These are phyloP conservation scores for Pseudozyma hubeiensis DNA, from an alignment of 1,284 basidiomycete genomes.

Conservation along the genomic window DNA sequence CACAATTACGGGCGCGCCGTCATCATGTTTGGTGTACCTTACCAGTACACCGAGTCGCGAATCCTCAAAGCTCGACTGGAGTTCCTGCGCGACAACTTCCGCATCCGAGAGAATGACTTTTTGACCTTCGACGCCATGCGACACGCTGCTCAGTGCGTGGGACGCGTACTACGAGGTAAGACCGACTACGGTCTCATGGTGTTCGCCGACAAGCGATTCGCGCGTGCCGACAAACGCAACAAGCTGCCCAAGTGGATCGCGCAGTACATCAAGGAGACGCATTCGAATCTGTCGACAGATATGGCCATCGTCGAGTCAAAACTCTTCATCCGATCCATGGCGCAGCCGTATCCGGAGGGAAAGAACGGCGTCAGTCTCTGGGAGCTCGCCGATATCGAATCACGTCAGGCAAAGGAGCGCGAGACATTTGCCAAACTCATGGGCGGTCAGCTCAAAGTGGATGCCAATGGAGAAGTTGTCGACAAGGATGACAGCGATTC, in stretches of 20 bases:
- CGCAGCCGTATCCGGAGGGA: slow-evolving; percentile 91
- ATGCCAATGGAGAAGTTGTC: slow-evolving; percentile 46
- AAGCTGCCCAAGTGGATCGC: slow-evolving; percentile 99
- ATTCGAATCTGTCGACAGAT: slow-evolving; percentile 96
- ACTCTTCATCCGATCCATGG: slow-evolving; percentile 96
- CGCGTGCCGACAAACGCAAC: slow-evolving; percentile 92
- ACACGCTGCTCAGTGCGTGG: slow-evolving; percentile 98
- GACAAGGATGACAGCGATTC: slow-evolving; percentile 40
- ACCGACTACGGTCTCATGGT: slow-evolving; percentile 99
- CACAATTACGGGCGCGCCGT: slow-evolving; percentile 96
- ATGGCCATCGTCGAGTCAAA: slow-evolving; percentile 97
- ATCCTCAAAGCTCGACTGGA: slow-evolving; percentile 97
- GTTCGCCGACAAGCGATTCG: slow-evolving; percentile 98
- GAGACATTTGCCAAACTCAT: slow-evolving; percentile 68
- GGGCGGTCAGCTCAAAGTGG: slow-evolving; percentile 45
- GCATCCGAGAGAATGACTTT: slow-evolving; percentile 98
- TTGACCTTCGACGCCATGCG: slow-evolving; percentile 99
- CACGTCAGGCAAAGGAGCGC: slow-evolving; percentile 81
- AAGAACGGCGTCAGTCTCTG: slow-evolving; percentile 92
- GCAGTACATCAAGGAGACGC: slow-evolving; percentile 92
- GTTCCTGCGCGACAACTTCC: slow-evolving; percentile 97
- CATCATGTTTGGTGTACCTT: slow-evolving; percentile 99
- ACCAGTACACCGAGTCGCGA: slow-evolving; percentile 98
- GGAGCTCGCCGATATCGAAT: slow-evolving; percentile 87
- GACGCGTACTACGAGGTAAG: slow-evolving; percentile 95